A percentile compares a stretch with the other conserved stretches of the same genome.
Evolutionary conservation across 805 yeast genomes (phyloP).

Genomic region (Starmerella riodocensis): DNA sequence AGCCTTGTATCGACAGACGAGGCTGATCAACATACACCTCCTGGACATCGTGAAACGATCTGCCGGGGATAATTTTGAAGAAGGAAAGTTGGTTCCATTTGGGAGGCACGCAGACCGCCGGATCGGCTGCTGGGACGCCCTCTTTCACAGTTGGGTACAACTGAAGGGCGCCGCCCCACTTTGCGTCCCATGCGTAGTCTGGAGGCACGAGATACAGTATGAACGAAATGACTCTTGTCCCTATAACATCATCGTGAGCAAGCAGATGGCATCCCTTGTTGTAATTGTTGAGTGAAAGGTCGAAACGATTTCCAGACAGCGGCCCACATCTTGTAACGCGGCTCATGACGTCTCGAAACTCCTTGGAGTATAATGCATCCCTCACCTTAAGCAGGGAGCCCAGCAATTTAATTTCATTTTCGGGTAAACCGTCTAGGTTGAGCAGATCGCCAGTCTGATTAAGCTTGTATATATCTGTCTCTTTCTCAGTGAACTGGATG

Average conservation of each 20-base stretch:
- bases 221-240: slow-evolving; percentile 83
- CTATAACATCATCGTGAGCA: slow-evolving; percentile 96
- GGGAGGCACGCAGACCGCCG: slow-evolving; percentile 57
- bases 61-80: slow-evolving; percentile 91
- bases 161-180: slow-evolving; percentile 86
- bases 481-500: slow-evolving; percentile 85
- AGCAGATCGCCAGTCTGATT: slow-evolving; percentile 79
- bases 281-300: slow-evolving; percentile 83
- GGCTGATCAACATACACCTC: slow-evolving; percentile 88
- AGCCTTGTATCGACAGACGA: slow-evolving; percentile 87
- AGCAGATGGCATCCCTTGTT: slow-evolving; percentile 85
- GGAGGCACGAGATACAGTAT: slow-evolving; percentile 90
- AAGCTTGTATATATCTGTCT: slow-evolving; percentile 92
- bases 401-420: slow-evolving; percentile 57
- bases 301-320: slow-evolving; percentile 79
- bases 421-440: slow-evolving; percentile 71
- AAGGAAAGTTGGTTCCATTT: slow-evolving; percentile 94
- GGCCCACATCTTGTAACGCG: slow-evolving; percentile 77
- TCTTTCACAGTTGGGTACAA: slow-evolving; percentile 76
- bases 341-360: slow-evolving; percentile 66
- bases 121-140: slow-evolving; percentile 80
- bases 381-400: slow-evolving; percentile 68
- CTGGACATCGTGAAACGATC: slow-evolving; percentile 94
- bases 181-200: slow-evolving; percentile 73
- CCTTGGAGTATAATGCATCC: slow-evolving; percentile 75